Evolutionary conservation across 129 eudicot species (phyloP), one percentile per base, ranked within the genome.

Genomic region (Artemisia tridentata): DNA sequence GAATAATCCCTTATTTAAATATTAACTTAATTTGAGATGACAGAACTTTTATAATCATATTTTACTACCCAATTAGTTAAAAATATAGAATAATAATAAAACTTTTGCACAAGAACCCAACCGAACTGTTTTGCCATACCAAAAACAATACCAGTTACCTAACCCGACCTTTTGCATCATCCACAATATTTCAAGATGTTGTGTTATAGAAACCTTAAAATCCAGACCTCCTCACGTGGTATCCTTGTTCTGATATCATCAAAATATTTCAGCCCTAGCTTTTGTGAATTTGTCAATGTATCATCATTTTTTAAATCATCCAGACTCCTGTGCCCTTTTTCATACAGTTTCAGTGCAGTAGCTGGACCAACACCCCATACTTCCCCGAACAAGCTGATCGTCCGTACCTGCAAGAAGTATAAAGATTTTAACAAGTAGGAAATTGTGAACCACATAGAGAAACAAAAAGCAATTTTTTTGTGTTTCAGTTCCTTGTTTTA

Each of bases 291-390:
- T 54, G 97, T 89, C 76, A 93, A 69, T 58, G 97, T 80, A 63
- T 77, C 82, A 14, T 93, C 96, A 46, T 72, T 78, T 69, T 80
- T 77, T 68, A 90, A 69, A 83, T 93, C 97, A 74, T 93, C 89
- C 14, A 93, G 84, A 69, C 87, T 87, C 64, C 93, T 77, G 77
- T 88, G 79, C 25, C 99, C 97, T 81, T 78, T 93, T 45, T 93
- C 99, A 77, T 85, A 93, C 10, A 93, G 83, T 77, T 93, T 93
- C 76, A 81, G 54, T 13, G 97, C 97, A 49, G 99, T 90, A 50
- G 99, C 90, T 18, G 99, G 97, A 73, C 99, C 99, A 69, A 93
- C 74, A 13, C 99, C 99, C 99, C 99, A 93, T 62, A 93, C 89
- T 83, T 93, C 97, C 78, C 97, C 97, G 80, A 93, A 93, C 65